A percentile compares a stretch with the other conserved stretches of the same genome.
These are phyloP conservation scores for Striga hermonthica DNA, from an alignment of 305 asterid species.

Conservation along the genomic window DNA sequence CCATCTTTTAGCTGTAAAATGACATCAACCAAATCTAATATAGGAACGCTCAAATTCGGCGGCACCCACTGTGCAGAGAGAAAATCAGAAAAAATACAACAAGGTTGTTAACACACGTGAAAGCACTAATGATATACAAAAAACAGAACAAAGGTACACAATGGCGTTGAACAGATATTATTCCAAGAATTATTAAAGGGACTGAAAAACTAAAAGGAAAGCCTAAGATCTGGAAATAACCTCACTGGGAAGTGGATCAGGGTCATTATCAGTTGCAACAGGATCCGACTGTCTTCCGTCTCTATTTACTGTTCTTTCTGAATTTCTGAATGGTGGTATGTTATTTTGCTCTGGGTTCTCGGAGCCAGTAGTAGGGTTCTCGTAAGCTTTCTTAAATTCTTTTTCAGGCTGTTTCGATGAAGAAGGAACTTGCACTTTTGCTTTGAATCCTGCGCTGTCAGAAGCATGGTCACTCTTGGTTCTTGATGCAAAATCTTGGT, in stretches of 20 bases:
- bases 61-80: conserved; percentile 81
- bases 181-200: neutral
- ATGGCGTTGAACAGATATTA: conserved; percentile 17
- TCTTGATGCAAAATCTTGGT: conserved; percentile 43
- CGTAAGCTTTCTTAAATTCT: conserved; percentile 40
- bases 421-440: conserved; percentile 46
- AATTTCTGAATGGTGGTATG: conserved; percentile 36
- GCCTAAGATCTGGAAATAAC: conserved; percentile 36
- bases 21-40: conserved; percentile 83
- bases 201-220: neutral
- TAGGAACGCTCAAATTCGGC: conserved; percentile 77
- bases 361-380: conserved; percentile 52
- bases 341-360: conserved; percentile 44
- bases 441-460: conserved; percentile 45
- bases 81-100: conserved; percentile 32
- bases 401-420: conserved; percentile 54
- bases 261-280: conserved; percentile 40
- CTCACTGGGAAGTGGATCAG: conserved; percentile 80
- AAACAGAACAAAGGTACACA: conserved; percentile 18
- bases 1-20: conserved; percentile 95
- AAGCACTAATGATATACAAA: conserved; percentile 1
- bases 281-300: conserved; percentile 44
- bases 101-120: conserved; percentile 26
- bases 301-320: conserved; percentile 38
- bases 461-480: conserved; percentile 43